Percentiles rank a stretch among this genome's conserved stretches.
Evolutionary conservation across 2,329 filamentous ascomycete genomes (phyloP).

Genomic region (Biscogniauxia mediterranea): DNA sequence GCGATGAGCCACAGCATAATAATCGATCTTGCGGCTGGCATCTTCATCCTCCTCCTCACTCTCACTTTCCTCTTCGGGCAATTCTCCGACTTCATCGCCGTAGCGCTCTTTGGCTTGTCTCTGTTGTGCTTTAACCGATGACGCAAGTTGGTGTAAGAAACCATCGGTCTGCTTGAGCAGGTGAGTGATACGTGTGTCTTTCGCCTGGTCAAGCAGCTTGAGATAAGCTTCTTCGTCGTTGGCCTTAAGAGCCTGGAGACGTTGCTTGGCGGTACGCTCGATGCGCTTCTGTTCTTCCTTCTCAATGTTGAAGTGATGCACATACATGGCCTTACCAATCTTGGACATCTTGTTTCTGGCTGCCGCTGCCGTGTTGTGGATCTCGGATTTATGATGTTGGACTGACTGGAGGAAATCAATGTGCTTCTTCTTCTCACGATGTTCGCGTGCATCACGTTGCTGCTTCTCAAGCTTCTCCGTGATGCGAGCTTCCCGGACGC

Average conservation of each 20-base stretch:
- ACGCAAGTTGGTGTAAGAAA: constrained; percentile 92
- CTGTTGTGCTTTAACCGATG: constrained; percentile 92
- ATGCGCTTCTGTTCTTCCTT: constrained; percentile 99
- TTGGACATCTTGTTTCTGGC: constrained; percentile 78
- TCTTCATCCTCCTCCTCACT: constrained; percentile 68
- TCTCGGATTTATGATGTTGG: constrained; percentile 75
- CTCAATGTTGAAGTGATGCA: constrained; percentile 93
- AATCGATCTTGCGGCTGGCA: constrained; percentile 81
- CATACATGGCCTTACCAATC: constrained; percentile 83
- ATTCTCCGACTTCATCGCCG: constrained; percentile 56
- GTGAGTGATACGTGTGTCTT: constrained; percentile 98
- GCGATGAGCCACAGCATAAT: constrained; percentile 96
- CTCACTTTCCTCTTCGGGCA: constrained; percentile 64
- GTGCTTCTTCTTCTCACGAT: constrained; percentile 97
- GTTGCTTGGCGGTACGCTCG: constrained; percentile 96
- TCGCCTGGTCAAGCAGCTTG: constrained; percentile 95
- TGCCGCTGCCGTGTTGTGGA: constrained; percentile 63
- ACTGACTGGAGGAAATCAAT: constrained; percentile 88
- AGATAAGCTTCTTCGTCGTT: constrained; percentile 99
- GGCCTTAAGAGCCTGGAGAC: constrained; percentile 96
- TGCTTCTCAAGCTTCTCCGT: constrained; percentile 99
- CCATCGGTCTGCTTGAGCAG: constrained; percentile 95
- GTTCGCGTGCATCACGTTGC: constrained; percentile 92
- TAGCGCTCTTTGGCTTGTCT: constrained; percentile 78
- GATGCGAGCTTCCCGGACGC: constrained; percentile 88